phyloP scores from a whole-genome alignment of 495 filamentous ascomycete species.

The Parachaetomium inaequale region DNA sequence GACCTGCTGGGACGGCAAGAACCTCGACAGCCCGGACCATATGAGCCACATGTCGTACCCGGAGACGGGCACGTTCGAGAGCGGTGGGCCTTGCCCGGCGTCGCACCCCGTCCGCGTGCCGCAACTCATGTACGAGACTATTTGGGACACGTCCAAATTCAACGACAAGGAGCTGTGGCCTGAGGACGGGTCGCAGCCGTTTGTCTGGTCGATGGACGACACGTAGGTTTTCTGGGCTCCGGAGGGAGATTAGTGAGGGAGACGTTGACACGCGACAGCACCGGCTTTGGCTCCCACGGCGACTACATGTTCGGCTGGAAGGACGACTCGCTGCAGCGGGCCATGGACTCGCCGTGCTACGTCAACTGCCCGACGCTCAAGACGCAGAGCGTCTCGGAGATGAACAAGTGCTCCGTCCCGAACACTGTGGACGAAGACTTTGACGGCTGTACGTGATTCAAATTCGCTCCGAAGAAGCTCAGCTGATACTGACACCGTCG shows the following conservation, averaged over 20 bases:
- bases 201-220: constrained; percentile 39
- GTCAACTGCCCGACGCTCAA: constrained; percentile 39
- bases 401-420: constrained; percentile 36
- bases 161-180: constrained; percentile 40
- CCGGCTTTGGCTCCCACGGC: constrained; percentile 37
- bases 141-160: constrained; percentile 38
- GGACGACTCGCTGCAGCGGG: constrained; percentile 37
- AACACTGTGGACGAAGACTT: constrained; percentile 23
- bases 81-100: constrained; percentile 31
- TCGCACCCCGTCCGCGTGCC: constrained; percentile 38
- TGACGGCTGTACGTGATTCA: constrained; percentile 22
- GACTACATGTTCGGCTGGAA: constrained; percentile 45
- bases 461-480: constrained; percentile 7
- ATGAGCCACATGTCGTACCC: constrained; percentile 42
- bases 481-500: not conserved
- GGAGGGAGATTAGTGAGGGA: not conserved
- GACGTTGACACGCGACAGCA: constrained; percentile 20
- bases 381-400: constrained; percentile 30
- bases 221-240: not conserved
- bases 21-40: constrained; percentile 39
- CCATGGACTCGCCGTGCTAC: constrained; percentile 40
- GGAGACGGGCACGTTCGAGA: constrained; percentile 32
- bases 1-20: constrained; percentile 34
- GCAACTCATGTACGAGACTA: constrained; percentile 43
- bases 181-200: constrained; percentile 44